A percentile compares a stretch with the other conserved stretches of the same genome.
Evolutionary conservation across 257 asterid genomes (phyloP).

Genomic region (Henckelia pumila): DNA sequence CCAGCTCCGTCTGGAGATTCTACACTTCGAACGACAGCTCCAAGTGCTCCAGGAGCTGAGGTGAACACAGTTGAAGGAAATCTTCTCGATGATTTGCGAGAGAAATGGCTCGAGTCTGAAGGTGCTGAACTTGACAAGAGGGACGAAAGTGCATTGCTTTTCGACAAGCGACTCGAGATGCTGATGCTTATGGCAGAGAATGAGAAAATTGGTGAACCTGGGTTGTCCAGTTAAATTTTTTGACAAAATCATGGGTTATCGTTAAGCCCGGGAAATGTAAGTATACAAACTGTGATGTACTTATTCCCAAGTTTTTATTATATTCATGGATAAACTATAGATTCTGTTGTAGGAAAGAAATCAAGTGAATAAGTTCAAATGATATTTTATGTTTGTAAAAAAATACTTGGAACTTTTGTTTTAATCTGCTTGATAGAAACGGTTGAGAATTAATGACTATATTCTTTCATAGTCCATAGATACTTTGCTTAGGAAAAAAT

Average conservation of each 20-base stretch:
- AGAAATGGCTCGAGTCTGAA: slow-evolving; percentile 92
- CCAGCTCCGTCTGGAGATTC: slow-evolving; percentile 97
- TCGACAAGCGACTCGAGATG: slow-evolving; percentile 93
- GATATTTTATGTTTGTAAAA: background rate
- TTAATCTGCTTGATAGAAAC: too few species aligned
- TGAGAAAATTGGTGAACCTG: slow-evolving; percentile 41
- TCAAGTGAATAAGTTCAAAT: too few species aligned
- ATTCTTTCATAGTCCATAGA: too few species aligned
- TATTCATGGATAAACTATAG: background rate
- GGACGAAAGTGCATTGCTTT: slow-evolving; percentile 67
- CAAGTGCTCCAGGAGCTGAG: slow-evolving; percentile 93
- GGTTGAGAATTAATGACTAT: background rate
- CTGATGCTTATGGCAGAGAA: slow-evolving; percentile 61
- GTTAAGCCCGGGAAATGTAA: background rate
- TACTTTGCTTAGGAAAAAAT: background rate
- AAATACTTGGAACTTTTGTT: too few species aligned
- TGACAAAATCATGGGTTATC: background rate
- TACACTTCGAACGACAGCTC: slow-evolving; percentile 71
- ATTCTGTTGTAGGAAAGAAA: background rate
- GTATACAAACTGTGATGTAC: background rate
- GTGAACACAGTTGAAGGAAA: slow-evolving; percentile 53
- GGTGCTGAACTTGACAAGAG: slow-evolving; percentile 76
- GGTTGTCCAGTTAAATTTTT: slow-evolving; percentile 4
- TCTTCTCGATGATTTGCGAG: slow-evolving; percentile 79
- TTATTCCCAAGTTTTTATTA: background rate